Evolutionary conservation across 1,284 basidiomycete species (phyloP), one percentile per base, ranked within the genome.

Genomic region (Xerocomus cyaneibrunnescens): DNA sequence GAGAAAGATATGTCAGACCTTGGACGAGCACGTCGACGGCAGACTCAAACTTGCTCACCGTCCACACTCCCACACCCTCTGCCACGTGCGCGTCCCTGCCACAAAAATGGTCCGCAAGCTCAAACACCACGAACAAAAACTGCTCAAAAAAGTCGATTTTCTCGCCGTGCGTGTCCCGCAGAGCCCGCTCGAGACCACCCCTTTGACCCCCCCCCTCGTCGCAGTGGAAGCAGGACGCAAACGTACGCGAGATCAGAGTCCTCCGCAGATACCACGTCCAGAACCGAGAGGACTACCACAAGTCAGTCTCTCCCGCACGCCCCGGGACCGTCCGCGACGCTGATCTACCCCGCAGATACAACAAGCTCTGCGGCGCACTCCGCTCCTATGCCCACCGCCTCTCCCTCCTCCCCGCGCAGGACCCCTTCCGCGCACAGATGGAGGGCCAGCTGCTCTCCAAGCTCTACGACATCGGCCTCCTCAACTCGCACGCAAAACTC

Each of bases 211-310:
- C 19, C 28, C 28, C 4, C 13, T 7, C 13, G 28, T 12, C 35
- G 36, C 70, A 98, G 89, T 99, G 97, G 96, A 98, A 95, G 75
- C 88, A 94, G 73, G 95, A 98, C 85, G 85, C 90, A 9, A 90
- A 87, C 66, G 74, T 90, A 42, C 85, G 96, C 45, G 96, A 99
- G 76, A 84, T 94, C 72, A 94, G 91, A 71, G 90, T 99, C 51
- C 92, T 99, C 86, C 84, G 96, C 39, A 77, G 94, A 55, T 99
- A 98, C 71, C 96, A 99, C 73, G 83, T 98, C 57, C 94, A 96
- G 68, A 80, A 94, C 72, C 75, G 94, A 62, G 94, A 98, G 57
- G 95, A 99, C 74, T 98, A 99, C 71, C 89, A 94, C 80, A 94
- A 94, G 84, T 93, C 59, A 57, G 52, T 45, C 34, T 72, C 67